A percentile compares a stretch with the other conserved stretches of the same genome.
These are phyloP conservation scores for Schizothecium vesticola DNA, from an alignment of 495 filamentous ascomycete species.

Conservation along the genomic window DNA sequence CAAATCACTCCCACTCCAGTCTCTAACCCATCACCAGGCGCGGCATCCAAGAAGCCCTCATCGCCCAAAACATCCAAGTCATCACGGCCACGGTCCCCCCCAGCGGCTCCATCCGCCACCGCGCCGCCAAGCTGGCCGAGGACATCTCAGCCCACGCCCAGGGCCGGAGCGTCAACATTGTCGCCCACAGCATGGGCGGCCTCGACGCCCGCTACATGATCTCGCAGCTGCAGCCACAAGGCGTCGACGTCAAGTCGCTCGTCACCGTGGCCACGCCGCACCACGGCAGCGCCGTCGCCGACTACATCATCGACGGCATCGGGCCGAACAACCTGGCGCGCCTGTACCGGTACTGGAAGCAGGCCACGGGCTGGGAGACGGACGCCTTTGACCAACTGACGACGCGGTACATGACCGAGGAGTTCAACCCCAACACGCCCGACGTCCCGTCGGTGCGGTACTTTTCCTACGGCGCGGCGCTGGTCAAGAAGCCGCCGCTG, in stretches of 20 bases:
- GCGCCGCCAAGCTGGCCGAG: slow-evolving; percentile 60
- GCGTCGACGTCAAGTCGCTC: slow-evolving; percentile 64
- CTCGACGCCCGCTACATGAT: slow-evolving; percentile 94
- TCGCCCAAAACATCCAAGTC: slow-evolving; percentile 66
- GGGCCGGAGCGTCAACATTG: slow-evolving; percentile 78
- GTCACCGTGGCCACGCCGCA: slow-evolving; percentile 90
- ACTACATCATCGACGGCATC: slow-evolving; percentile 71
- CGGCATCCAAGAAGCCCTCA: slow-evolving; percentile 76
- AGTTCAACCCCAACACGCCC: slow-evolving; percentile 77
- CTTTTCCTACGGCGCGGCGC: slow-evolving; percentile 83
- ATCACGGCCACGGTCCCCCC: slow-evolving; percentile 78
- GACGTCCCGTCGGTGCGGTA: slow-evolving; percentile 74
- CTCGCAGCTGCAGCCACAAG: slow-evolving; percentile 62
- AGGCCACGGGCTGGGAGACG: slow-evolving; percentile 61
- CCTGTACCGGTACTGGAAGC: slow-evolving; percentile 63
- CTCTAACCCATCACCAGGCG: slow-evolving; percentile 40
- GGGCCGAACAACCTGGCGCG: slow-evolving; percentile 56
- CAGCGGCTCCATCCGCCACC: slow-evolving; percentile 69
- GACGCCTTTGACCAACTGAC: slow-evolving; percentile 85
- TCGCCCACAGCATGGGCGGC: slow-evolving; percentile 73
- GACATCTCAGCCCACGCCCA: slow-evolving; percentile 60
- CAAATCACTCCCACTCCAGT: no score
- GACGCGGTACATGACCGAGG: slow-evolving; percentile 67
- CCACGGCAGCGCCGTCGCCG: slow-evolving; percentile 77
- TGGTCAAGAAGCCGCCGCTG: slow-evolving; percentile 50